A percentile compares a stretch with the other conserved stretches of the same genome.
Conservation (phyloP, 805 yeast genomes). For the Pichia occidentalis region DNA sequence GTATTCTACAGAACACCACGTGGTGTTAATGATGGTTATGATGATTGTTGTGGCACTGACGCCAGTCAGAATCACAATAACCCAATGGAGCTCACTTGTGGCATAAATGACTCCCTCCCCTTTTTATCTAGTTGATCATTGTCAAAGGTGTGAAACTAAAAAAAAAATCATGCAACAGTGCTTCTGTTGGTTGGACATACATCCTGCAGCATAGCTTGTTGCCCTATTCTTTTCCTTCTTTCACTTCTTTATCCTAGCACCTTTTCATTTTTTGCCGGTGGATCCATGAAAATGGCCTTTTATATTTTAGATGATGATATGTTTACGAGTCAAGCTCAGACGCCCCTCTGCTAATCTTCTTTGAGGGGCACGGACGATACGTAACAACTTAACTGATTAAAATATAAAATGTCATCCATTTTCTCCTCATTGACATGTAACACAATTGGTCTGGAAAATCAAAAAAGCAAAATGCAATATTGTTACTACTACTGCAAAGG, state of each 20-base stretch:
- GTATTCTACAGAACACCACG: slow-evolving; percentile 20
- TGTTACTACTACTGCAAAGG: slow-evolving; percentile 1
- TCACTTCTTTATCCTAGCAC: not conserved
- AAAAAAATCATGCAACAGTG: too few relatives aligned
- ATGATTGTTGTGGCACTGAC: slow-evolving; percentile 17
- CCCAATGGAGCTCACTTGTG: slow-evolving; percentile 27
- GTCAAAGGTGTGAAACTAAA: slow-evolving; percentile 19
- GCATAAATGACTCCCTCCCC: slow-evolving; percentile 16
- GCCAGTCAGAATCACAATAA: too few relatives aligned
- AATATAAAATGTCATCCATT: too few relatives aligned
- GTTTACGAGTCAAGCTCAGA: slow-evolving; percentile 22
- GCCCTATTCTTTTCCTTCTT: not conserved
- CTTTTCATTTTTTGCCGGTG: not conserved
- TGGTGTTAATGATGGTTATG: slow-evolving; percentile 21
- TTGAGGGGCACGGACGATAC: slow-evolving; percentile 19
- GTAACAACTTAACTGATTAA: slow-evolving; percentile 8
- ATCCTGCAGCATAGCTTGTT: too few relatives aligned
- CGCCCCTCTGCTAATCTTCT: slow-evolving; percentile 14
- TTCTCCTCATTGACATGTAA: too few relatives aligned
- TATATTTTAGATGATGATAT: slow-evolving; percentile 12
- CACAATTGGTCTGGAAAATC: too few relatives aligned
- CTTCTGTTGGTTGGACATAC: too few relatives aligned
- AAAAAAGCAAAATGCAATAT: too few relatives aligned
- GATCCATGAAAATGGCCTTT: slow-evolving; percentile 12
- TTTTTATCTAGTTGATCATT: slow-evolving; percentile 16